These are phyloP conservation scores for Solanum chmielewskii DNA, from an alignment of 257 asterid species.

Conservation along the genomic window DNA sequence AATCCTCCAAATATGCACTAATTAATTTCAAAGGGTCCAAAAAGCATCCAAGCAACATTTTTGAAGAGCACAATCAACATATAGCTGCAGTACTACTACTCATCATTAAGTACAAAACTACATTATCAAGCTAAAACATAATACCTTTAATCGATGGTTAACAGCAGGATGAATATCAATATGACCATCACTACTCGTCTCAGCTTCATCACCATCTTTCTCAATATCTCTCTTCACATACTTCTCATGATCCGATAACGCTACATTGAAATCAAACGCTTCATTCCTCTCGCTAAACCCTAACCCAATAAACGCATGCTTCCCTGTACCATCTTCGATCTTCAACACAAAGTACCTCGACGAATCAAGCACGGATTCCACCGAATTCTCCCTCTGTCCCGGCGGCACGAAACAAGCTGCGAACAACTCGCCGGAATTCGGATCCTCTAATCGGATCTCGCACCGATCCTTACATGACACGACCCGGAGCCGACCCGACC, in stretches of 20 bases:
- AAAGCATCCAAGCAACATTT: not conserved
- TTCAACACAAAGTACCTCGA: constrained; percentile 83
- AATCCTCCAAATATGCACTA: not conserved
- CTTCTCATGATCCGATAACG: constrained; percentile 85
- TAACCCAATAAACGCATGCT: constrained; percentile 79
- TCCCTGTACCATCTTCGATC: constrained; percentile 90
- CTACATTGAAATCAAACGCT: constrained; percentile 93
- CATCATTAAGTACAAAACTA: not conserved
- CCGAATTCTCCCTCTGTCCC: constrained; percentile 83
- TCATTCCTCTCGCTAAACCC: constrained; percentile 93
- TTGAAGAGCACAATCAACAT: not conserved
- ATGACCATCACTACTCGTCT: constrained; percentile 31
- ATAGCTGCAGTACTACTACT: not conserved
- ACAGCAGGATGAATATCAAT: constrained; percentile 86
- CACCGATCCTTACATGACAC: constrained; percentile 68
- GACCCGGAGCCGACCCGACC: constrained; percentile 89
- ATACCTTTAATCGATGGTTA: constrained; percentile 78
- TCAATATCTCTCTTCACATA: constrained; percentile 64
- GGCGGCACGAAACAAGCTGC: constrained; percentile 89
- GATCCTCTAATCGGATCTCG: constrained; percentile 96
- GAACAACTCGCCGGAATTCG: constrained; percentile 81
- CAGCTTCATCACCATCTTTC: constrained; percentile 35
- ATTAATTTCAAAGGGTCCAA: not conserved
- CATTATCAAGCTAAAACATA: not conserved
- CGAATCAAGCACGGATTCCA: constrained; percentile 83